Evolutionary conservation across 140 eudicot genomes (phyloP).

Genomic region (Ambrosia hybrid): DNA sequence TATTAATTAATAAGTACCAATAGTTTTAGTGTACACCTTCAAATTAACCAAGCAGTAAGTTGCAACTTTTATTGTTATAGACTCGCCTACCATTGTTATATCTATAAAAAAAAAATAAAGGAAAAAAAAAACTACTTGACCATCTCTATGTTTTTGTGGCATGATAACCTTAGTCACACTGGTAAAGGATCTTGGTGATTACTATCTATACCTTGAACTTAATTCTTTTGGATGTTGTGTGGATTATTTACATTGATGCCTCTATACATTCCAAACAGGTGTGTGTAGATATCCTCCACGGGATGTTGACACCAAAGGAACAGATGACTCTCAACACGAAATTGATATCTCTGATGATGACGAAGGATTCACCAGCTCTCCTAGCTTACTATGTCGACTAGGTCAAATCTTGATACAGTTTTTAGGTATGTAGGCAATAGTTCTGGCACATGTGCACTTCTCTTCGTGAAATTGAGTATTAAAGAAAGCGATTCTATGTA

Average conservation of each 20-base stretch:
- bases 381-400: slow-evolving; percentile 22
- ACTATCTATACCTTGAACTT: neutral
- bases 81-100: too few relatives aligned
- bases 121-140: too few relatives aligned
- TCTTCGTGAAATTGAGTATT: neutral
- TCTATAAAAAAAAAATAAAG: too few relatives aligned
- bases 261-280: slow-evolving; percentile 17
- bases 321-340: slow-evolving; percentile 1
- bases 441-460: neutral
- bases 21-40: too few relatives aligned
- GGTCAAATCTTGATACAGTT: slow-evolving; percentile 39
- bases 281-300: slow-evolving; percentile 41
- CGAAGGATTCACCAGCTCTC: neutral
- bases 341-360: slow-evolving; percentile 21
- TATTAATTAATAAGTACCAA: too few relatives aligned
- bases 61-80: too few relatives aligned
- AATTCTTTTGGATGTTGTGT: neutral
- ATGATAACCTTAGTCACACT: too few relatives aligned
- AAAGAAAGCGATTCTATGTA: neutral
- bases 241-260: neutral
- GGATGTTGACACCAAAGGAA: slow-evolving; percentile 14
- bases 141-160: too few relatives aligned
- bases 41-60: too few relatives aligned
- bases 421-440: slow-evolving; percentile 27
- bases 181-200: too few relatives aligned